phyloP scores from a whole-genome alignment of 2,329 filamentous ascomycete genomes.

The Penicillium sclerotigenum region DNA sequence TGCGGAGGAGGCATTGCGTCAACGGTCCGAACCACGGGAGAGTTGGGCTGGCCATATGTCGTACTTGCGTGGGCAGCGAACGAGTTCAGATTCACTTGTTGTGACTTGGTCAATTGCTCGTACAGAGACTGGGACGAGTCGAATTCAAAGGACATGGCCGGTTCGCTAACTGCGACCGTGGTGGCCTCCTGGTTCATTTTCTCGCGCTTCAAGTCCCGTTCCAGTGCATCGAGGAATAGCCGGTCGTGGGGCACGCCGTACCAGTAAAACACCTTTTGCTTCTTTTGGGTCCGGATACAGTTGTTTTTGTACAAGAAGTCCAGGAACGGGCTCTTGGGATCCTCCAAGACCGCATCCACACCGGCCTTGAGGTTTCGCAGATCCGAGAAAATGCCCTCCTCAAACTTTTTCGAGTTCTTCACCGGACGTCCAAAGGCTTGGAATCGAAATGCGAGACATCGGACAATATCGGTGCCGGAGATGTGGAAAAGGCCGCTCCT shows the following conservation, averaged over 20 bases:
- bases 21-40: conserved; percentile 83
- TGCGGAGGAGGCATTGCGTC: conserved; percentile 87
- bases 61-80: conserved; percentile 77
- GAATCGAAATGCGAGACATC: conserved; percentile 96
- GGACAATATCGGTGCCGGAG: conserved; percentile 96
- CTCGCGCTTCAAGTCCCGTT: conserved; percentile 96
- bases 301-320: conserved; percentile 99
- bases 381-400: conserved; percentile 99
- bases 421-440: conserved; percentile 97
- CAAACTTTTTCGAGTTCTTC: conserved; percentile 99
- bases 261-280: conserved; percentile 99
- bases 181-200: conserved; percentile 99
- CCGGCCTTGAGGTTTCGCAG: conserved; percentile 97
- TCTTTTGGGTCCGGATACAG: conserved; percentile 99
- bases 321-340: conserved; percentile 96
- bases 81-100: conserved; percentile 96
- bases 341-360: conserved; percentile 95
- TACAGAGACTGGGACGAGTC: conserved; percentile 98
- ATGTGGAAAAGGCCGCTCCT: conserved; percentile 99
- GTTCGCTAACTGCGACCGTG: conserved; percentile 93
- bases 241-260: conserved; percentile 98
- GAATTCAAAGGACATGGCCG: conserved; percentile 96
- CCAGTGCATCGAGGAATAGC: conserved; percentile 93
- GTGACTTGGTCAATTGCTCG: conserved; percentile 98
- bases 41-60: conserved; percentile 68